Base-by-base conservation (phyloP, 371 early-diverging fungal species). In the Mortierella sp. region DNA sequence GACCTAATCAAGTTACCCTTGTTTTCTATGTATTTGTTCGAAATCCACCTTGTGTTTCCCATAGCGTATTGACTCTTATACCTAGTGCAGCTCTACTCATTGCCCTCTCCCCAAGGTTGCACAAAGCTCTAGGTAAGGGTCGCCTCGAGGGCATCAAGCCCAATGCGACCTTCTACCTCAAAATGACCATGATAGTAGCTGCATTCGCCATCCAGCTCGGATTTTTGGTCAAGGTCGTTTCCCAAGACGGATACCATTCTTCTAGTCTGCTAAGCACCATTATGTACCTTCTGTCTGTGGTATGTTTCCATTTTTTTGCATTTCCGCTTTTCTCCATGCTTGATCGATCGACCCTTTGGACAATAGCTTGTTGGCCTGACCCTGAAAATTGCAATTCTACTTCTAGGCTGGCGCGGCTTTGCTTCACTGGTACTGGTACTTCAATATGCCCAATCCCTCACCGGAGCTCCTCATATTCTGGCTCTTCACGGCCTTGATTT, bases 401-500 rank as follows among this genome's bases (percentile, higher is more conserved):
- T 27, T 31, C 50, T 53, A 86, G 80, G 39, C 79, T 0, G 79
- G 87, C 34, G 91, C 90, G 0, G 71, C 82, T 4, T 78, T 72
- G 6, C 71, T 94, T 51, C 90, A 91, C 44, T 84, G 87, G 72
- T 56, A 86, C 26, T 93, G 94, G 62, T 90, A 92, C 63, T 83
- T 87, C 23, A 83, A 87, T 11, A 89, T 86, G 58, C 79, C 86
- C 32, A 79, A 89, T 8, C 72, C 91, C 3, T 90, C 92, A 0
- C 84, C 87, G 0, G 72, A 82, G 1, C 83, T 95, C 31, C 79
- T 93, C 32, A 84, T 94, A 54, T 93, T 85, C 67, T 94, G 93
- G 93, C 76, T 94, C 27, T 82, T 88, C 54, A 82, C 31, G 27
- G 84, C 49, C 70, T 68, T 17, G 64, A 82, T 66, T 60, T 80